Conservation (phyloP, 805 yeast species). For the Wickerhamiella brachini region DNA sequence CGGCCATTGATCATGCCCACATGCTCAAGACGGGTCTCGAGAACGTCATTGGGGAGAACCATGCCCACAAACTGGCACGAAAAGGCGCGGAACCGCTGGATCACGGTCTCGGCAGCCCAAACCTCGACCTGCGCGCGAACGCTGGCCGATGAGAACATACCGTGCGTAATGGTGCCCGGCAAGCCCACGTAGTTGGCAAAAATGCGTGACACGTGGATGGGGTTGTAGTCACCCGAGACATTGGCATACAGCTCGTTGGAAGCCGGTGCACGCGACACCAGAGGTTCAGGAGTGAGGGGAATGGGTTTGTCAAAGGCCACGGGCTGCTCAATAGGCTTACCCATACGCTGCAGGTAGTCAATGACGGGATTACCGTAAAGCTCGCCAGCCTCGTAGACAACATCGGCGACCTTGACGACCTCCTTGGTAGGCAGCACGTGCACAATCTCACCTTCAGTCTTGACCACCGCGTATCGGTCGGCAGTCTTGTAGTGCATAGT, state of each 20-base stretch:
- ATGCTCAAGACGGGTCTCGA: conserved; percentile 81
- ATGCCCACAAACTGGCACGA: conserved; percentile 83
- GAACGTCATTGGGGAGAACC: conserved; percentile 91
- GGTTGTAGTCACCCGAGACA: conserved; percentile 97
- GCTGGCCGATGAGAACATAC: conserved; percentile 96
- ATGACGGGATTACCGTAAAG: conserved; percentile 96
- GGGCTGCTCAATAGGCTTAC: conserved; percentile 89
- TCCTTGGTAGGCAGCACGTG: conserved; percentile 89
- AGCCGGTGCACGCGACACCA: conserved; percentile 62
- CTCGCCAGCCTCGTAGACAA: conserved; percentile 78
- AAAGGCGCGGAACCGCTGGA: conserved; percentile 91
- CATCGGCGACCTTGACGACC: conserved; percentile 66
- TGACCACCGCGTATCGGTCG: conserved; percentile 61
- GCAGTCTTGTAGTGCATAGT: conserved; percentile 68
- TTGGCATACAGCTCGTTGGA: conserved; percentile 93
- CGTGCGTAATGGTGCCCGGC: conserved; percentile 98
- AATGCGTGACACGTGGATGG: conserved; percentile 92
- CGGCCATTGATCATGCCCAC: conserved; percentile 99
- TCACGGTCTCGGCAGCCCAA: conserved; percentile 96
- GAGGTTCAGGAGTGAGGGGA: conserved; percentile 49
- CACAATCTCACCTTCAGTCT: conserved; percentile 71
- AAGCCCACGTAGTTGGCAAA: conserved; percentile 85
- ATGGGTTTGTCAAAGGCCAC: conserved; percentile 78
- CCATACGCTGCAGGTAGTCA: conserved; percentile 84
- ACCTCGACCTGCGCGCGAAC: conserved; percentile 91